Conservation (phyloP, 805 yeast genomes). For the Candida sanyiensis region DNA sequence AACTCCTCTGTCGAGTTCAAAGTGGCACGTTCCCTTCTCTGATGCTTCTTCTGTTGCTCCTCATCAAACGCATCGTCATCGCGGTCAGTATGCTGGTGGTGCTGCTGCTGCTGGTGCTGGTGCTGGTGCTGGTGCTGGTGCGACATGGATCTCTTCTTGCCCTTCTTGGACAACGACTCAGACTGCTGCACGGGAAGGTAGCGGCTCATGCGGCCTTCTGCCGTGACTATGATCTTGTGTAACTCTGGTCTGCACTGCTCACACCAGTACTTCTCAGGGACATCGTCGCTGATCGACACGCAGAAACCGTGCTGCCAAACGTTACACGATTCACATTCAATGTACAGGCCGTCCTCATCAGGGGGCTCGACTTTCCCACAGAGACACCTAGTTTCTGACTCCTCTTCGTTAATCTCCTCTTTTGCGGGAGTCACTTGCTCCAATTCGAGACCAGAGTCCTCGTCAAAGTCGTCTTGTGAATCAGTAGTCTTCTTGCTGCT, state of each 20-base stretch:
- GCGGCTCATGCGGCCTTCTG: conserved; percentile 42
- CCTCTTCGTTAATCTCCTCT: conserved; percentile 33
- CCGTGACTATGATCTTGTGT: conserved; percentile 50
- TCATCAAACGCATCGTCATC: conserved; percentile 12
- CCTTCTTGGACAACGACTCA: conserved; percentile 12
- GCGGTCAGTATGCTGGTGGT: conserved; percentile 9
- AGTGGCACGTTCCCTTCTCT: conserved; percentile 34
- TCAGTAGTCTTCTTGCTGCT: conserved; percentile 7
- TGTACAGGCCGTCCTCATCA: conserved; percentile 56
- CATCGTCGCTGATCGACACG: conserved; percentile 65
- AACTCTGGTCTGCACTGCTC: conserved; percentile 84
- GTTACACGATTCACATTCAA: conserved; percentile 84
- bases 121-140: too few species aligned
- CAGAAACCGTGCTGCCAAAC: conserved; percentile 99
- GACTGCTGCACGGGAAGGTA: conserved; percentile 42
- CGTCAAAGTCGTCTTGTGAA: conserved; percentile 6
- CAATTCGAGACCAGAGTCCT: conserved; percentile 9
- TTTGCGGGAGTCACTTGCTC: conserved; percentile 17
- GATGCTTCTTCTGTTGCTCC: conserved; percentile 13
- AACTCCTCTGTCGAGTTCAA: conserved; percentile 37
- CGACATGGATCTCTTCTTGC: conserved; percentile 21
- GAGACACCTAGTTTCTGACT: conserved; percentile 40
- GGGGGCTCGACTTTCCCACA: conserved; percentile 41
- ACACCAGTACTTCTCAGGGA: conserved; percentile 95
- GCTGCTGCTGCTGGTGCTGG: conserved; percentile 6